Conservation (phyloP, 2,329 filamentous ascomycete genomes). For the Cryphonectria parasitica region DNA sequence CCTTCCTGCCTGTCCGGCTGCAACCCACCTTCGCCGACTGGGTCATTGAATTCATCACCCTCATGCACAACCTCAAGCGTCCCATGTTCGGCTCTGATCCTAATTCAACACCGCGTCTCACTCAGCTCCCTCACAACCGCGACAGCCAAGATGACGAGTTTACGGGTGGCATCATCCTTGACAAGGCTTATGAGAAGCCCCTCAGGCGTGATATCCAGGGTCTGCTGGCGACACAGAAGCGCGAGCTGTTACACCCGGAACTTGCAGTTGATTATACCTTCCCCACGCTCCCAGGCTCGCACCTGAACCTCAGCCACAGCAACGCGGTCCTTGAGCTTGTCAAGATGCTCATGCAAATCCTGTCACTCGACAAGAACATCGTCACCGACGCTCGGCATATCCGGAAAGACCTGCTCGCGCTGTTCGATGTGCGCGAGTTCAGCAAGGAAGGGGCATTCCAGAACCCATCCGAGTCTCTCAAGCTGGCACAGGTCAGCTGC, state of each 20-base stretch:
- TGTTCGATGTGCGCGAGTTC: constrained; percentile 97
- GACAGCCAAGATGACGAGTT: constrained; percentile 60
- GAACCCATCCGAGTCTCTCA: constrained; percentile 79
- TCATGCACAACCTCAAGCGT: constrained; percentile 88
- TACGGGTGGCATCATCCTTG: constrained; percentile 68
- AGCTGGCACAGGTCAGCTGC: constrained; percentile 78
- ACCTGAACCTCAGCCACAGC: constrained; percentile 46
- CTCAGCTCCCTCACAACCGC: constrained; percentile 58
- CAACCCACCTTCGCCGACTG: constrained; percentile 88
- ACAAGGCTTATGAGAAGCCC: constrained; percentile 84
- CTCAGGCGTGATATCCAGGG: constrained; percentile 84
- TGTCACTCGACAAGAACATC: constrained; percentile 89
- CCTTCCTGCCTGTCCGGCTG: constrained; percentile 79
- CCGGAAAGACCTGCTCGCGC: constrained; percentile 82
- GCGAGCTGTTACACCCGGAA: constrained; percentile 87
- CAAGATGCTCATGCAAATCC: constrained; percentile 89
- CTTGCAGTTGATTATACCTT: constrained; percentile 86
- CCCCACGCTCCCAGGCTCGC: constrained; percentile 76
- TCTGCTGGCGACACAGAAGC: constrained; percentile 83
- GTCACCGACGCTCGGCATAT: constrained; percentile 85
- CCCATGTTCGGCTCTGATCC: constrained; percentile 56
- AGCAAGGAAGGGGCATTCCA: constrained; percentile 82
- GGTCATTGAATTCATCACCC: constrained; percentile 91
- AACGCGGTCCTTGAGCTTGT: constrained; percentile 89
- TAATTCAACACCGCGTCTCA: constrained; percentile 58